Conservation (phyloP, 2,329 filamentous ascomycete species). For the Coniosporium tulheliwenetii region DNA sequence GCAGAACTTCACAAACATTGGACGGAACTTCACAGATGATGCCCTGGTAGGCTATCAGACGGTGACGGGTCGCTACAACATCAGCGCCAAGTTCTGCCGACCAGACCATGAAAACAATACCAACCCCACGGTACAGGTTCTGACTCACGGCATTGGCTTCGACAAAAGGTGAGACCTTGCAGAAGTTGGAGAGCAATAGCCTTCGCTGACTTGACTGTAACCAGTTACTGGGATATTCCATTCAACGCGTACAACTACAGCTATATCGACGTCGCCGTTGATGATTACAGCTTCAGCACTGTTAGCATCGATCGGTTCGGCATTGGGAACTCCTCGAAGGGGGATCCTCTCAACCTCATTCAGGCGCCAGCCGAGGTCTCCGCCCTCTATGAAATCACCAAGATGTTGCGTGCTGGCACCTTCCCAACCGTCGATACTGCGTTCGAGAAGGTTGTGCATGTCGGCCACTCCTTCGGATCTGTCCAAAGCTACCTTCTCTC, state of each 20-base stretch:
- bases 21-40: constrained; percentile 1
- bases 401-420: constrained; percentile 4
- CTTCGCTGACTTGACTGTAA: constrained; percentile 5
- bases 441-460: constrained; percentile 6
- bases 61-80: constrained; percentile 4
- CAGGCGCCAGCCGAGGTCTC: constrained; percentile 5
- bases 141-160: constrained; percentile 9
- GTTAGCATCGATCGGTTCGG: constrained; percentile 8
- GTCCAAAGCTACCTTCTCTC: constrained; percentile 4
- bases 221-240: neutral
- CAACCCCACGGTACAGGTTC: constrained; percentile 4
- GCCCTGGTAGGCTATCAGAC: constrained; percentile 1
- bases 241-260: constrained; percentile 1
- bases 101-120: neutral
- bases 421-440: constrained; percentile 1
- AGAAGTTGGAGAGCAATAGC: neutral
- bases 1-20: neutral
- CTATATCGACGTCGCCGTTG: constrained; percentile 2
- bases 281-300: constrained; percentile 6
- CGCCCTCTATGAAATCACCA: constrained; percentile 5
- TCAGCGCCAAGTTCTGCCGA: constrained; percentile 7
- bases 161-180: constrained; percentile 5
- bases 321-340: constrained; percentile 5
- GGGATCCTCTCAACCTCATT: constrained; percentile 6
- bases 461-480: constrained; percentile 8